phyloP scores from a whole-genome alignment of 441 rosid species.

The Gossypium davidsonii region DNA sequence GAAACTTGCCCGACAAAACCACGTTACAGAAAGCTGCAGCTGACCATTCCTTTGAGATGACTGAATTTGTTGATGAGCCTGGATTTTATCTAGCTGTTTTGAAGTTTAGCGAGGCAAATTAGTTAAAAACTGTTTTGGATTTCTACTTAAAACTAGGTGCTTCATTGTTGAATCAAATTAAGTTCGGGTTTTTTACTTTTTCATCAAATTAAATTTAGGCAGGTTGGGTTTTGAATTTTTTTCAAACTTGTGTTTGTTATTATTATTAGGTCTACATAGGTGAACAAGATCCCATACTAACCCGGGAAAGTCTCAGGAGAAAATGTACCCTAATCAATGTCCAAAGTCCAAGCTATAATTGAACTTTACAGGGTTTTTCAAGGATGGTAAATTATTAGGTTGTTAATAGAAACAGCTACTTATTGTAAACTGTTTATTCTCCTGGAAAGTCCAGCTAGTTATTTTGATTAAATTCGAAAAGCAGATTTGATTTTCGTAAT shows the following conservation, averaged over 20 bases:
- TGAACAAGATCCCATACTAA: not conserved
- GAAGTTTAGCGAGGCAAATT: constrained; percentile 25
- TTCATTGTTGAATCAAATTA: not conserved
- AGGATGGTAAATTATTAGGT: not conserved
- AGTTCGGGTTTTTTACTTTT: too few species aligned
- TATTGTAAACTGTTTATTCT: not conserved
- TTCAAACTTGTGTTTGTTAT: not conserved
- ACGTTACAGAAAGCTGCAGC: constrained; percentile 45
- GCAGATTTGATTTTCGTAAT: not conserved
- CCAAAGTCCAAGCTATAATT: not conserved
- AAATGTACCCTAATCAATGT: not conserved
- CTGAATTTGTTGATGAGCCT: constrained; percentile 56
- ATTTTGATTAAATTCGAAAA: not conserved
- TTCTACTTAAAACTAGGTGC: not conserved
- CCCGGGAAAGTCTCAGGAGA: not conserved
- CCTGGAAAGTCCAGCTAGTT: not conserved
- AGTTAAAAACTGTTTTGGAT: not conserved
- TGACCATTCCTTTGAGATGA: constrained; percentile 49
- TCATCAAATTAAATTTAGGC: not conserved
- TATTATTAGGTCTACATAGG: not conserved
- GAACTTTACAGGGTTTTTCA: not conserved
- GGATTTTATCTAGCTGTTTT: constrained; percentile 69
- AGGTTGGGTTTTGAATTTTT: not conserved
- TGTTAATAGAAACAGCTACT: not conserved
- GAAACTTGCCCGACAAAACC: constrained; percentile 65